Conservation (phyloP, 139 green algal genomes). For the Dunaliella primolecta region DNA sequence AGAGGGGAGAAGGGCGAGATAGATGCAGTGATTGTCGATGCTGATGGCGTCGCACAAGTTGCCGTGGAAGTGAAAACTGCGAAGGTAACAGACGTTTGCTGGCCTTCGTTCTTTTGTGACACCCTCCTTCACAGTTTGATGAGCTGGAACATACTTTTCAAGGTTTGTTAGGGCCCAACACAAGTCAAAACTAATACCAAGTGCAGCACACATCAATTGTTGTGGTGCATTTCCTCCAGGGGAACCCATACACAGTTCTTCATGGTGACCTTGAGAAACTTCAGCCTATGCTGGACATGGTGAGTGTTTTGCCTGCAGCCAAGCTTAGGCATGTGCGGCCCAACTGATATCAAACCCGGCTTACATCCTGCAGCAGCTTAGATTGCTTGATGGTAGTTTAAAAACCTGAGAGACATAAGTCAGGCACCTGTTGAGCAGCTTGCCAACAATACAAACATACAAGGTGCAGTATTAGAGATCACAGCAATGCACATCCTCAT, state of each 20-base stretch:
- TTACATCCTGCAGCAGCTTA: too few species aligned
- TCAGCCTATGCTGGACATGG: too few species aligned
- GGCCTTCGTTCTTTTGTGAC: not conserved
- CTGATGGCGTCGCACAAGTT: not conserved
- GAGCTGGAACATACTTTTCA: not conserved
- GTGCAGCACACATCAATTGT: not conserved
- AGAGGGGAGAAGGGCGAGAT: not conserved
- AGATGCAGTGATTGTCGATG: not conserved
- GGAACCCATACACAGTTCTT: not conserved
- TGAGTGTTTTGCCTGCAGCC: too few species aligned
- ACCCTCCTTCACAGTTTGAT: not conserved
- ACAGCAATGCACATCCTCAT: too few species aligned
- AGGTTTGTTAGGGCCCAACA: not conserved
- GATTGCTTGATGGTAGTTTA: too few species aligned
- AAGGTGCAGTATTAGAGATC: too few species aligned
- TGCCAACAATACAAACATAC: too few species aligned
- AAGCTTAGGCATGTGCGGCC: too few species aligned
- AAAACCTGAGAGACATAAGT: too few species aligned
- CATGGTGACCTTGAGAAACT: not conserved
- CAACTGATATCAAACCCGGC: too few species aligned
- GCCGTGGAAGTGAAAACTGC: not conserved
- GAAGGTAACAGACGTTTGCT: not conserved
- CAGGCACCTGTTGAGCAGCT: too few species aligned
- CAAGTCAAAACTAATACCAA: not conserved
- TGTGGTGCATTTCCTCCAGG: not conserved